Percentiles rank a stretch among this genome's conserved stretches.
Evolutionary conservation across 1,139 yeast genomes (phyloP).

Genomic region (Wickerhamomyces sp.): DNA sequence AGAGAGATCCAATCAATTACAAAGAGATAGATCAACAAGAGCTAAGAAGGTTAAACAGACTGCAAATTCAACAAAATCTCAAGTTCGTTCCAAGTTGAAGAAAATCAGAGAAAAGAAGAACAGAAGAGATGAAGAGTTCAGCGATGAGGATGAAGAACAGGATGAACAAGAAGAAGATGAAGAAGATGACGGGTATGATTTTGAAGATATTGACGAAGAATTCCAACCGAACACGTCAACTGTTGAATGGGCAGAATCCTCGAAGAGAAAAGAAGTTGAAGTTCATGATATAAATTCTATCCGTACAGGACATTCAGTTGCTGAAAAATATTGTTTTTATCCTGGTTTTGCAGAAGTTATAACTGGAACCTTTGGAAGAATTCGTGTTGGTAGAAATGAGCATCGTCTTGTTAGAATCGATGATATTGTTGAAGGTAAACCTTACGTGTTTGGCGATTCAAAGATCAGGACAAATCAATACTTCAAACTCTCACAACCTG

Average conservation of each 20-base stretch:
- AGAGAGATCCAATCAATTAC: slow-evolving; percentile 63
- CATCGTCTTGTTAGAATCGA: slow-evolving; percentile 84
- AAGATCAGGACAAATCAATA: slow-evolving; percentile 50
- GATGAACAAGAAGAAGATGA: slow-evolving; percentile 31
- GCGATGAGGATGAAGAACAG: slow-evolving; percentile 36
- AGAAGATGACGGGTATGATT: slow-evolving; percentile 31
- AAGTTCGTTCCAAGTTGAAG: slow-evolving; percentile 75
- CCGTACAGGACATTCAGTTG: slow-evolving; percentile 70
- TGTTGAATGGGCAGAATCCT: slow-evolving; percentile 39
- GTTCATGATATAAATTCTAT: slow-evolving; percentile 62
- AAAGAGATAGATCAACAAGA: slow-evolving; percentile 30
- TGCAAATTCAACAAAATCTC: slow-evolving; percentile 36
- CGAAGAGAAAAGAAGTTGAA: slow-evolving; percentile 34
- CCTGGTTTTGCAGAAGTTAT: slow-evolving; percentile 71
- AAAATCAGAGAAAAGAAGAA: slow-evolving; percentile 74
- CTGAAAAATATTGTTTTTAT: slow-evolving; percentile 73
- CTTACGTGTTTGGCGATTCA: slow-evolving; percentile 48
- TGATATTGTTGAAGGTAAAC: slow-evolving; percentile 53
- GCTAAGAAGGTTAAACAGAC: slow-evolving; percentile 20
- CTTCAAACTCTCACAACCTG: slow-evolving; percentile 48
- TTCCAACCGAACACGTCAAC: slow-evolving; percentile 19
- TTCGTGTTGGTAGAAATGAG: slow-evolving; percentile 65
- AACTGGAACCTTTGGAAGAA: slow-evolving; percentile 72
- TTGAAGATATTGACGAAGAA: slow-evolving; percentile 37
- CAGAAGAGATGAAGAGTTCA: slow-evolving; percentile 31